Evolutionary conservation across 208 protist species (phyloP).

Genomic region (Crithidia fasciculata): DNA sequence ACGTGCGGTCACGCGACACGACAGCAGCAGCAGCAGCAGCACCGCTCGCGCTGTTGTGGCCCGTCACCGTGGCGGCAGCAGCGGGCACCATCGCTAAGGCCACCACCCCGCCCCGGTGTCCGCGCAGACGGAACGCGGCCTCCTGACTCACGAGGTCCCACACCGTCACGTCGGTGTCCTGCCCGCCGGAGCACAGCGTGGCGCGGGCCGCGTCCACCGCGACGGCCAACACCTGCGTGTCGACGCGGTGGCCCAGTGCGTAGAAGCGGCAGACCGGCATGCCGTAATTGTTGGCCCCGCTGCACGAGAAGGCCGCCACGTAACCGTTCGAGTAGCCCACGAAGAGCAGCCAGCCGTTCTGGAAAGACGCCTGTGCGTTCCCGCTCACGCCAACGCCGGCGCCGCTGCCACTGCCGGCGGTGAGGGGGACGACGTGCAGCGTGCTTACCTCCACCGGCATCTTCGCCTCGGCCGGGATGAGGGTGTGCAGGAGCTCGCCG

Average conservation of each 20-base stretch:
- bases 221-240: conserved; percentile 90
- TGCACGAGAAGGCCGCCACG: conserved; percentile 79
- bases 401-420: conserved; percentile 1
- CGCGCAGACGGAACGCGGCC: conserved; percentile 77
- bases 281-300: conserved; percentile 79
- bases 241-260: conserved; percentile 81
- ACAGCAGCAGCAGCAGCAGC: not conserved
- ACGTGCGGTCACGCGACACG: conserved; percentile 18
- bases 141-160: conserved; percentile 96
- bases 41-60: not conserved
- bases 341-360: conserved; percentile 73
- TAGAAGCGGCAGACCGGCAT: conserved; percentile 83
- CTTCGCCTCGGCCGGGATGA: conserved; percentile 77
- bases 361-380: conserved; percentile 10
- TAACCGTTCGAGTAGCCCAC: conserved; percentile 89
- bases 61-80: not conserved
- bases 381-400: not conserved
- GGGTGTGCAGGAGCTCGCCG: conserved; percentile 67
- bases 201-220: conserved; percentile 56
- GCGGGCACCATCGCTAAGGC: conserved; percentile 63
- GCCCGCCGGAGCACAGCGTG: conserved; percentile 87
- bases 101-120: conserved; percentile 86
- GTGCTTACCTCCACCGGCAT: conserved; percentile 83
- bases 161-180: conserved; percentile 98
- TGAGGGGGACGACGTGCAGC: conserved; percentile 60